Conservation (phyloP, 805 yeast genomes). For the Candida endomychidarum region DNA sequence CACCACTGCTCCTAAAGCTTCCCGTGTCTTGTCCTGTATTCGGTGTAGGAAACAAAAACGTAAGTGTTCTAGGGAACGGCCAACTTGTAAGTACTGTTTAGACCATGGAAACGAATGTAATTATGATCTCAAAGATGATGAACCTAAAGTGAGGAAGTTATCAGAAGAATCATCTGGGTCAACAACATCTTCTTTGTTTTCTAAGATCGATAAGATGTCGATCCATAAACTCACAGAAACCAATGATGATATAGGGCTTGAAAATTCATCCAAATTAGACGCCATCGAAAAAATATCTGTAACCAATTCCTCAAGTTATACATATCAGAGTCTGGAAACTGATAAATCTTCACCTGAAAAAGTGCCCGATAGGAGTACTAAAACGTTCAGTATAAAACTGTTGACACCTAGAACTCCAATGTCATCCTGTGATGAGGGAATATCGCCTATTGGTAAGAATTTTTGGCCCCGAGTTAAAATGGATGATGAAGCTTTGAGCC, state of each 20-base stretch:
- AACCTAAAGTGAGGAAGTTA: not conserved
- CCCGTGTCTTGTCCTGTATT: slow-evolving; percentile 12
- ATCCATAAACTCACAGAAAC: not conserved
- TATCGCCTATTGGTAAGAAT: not conserved
- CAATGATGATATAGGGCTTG: too few relatives aligned
- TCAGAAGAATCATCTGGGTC: not conserved
- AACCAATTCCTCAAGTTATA: not conserved
- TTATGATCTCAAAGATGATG: not conserved
- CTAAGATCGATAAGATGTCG: not conserved
- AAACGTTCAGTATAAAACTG: not conserved
- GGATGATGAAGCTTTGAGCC: not conserved
- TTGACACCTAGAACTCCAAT: slow-evolving; percentile 1
- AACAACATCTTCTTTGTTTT: not conserved
- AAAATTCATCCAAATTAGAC: too few relatives aligned
- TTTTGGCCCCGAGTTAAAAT: slow-evolving; percentile 1
- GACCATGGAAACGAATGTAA: not conserved
- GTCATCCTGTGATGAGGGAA: not conserved
- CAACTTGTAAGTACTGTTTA: slow-evolving; percentile 9
- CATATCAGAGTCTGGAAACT: not conserved
- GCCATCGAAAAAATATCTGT: not conserved
- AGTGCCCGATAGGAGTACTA: not conserved
- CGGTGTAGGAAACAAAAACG: slow-evolving; percentile 13
- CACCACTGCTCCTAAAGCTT: slow-evolving; percentile 4
- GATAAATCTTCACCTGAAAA: not conserved
- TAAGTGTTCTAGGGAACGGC: slow-evolving; percentile 11